These are phyloP conservation scores for Hortiboletus campestris DNA, from an alignment of 768 basidiomycete species.

Conservation along the genomic window DNA sequence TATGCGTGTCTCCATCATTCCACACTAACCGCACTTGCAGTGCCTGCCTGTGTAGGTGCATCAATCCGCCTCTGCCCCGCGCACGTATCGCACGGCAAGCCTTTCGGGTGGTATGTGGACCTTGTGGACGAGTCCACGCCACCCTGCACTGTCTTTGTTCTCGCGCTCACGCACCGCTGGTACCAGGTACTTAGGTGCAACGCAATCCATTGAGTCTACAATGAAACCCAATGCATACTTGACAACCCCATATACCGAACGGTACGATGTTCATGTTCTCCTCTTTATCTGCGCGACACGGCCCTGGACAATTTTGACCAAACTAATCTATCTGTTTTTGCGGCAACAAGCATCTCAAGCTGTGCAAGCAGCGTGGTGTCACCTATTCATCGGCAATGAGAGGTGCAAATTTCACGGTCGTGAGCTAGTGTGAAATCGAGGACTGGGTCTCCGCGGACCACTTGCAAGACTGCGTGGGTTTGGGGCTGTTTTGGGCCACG, in stretches of 20 bases:
- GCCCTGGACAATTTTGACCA: constrained; percentile 5
- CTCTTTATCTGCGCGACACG: constrained; percentile 9
- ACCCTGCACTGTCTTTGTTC: constrained; percentile 4
- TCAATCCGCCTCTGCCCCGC: constrained; percentile 7
- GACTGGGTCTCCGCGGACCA: constrained; percentile 26
- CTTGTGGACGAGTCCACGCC: not conserved
- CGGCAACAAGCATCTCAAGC: not conserved
- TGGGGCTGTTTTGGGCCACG: constrained; percentile 10
- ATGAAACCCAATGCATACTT: not conserved
- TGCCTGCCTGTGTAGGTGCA: not conserved
- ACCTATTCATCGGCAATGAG: constrained; percentile 8
- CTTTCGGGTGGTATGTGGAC: not conserved
- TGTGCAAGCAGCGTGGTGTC: not conserved
- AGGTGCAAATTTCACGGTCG: constrained; percentile 3
- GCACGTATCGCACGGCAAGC: constrained; percentile 1
- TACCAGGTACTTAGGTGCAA: too few relatives aligned
- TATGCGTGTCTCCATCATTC: not conserved
- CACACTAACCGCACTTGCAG: constrained; percentile 5
- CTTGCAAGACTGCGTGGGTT: constrained; percentile 15
- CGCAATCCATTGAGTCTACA: not conserved
- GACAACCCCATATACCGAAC: not conserved
- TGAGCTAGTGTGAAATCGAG: constrained; percentile 6
- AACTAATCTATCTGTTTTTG: not conserved
- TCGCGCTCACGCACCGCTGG: constrained; percentile 6
- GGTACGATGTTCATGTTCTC: not conserved